phyloP scores from a whole-genome alignment of 306 rosid species.

The Dicorynia guianensis region DNA sequence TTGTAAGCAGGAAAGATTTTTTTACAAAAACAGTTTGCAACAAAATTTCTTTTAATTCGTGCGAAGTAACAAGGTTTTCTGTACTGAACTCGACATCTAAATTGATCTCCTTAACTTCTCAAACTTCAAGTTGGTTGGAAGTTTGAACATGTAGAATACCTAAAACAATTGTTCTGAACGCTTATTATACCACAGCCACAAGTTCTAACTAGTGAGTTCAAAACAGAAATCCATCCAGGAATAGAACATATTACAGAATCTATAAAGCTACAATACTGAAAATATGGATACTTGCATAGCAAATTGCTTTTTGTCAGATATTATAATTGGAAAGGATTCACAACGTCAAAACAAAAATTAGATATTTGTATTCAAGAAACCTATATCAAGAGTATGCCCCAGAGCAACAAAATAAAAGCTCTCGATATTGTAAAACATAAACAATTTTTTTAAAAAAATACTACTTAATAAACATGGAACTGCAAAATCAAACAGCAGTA shows the following conservation, averaged over 20 bases:
- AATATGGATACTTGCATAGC: constrained; percentile 26
- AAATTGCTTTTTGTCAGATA: constrained; percentile 21
- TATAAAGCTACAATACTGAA: constrained; percentile 60
- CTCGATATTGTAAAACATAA: constrained; percentile 7
- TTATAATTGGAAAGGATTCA: constrained; percentile 2
- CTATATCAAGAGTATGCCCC: not conserved
- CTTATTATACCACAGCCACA: constrained; percentile 27
- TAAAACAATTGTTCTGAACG: no score
- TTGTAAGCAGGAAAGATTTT: not conserved
- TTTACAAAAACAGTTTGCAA: not conserved
- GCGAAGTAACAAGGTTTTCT: constrained; percentile 17
- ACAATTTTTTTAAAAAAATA: constrained; percentile 23
- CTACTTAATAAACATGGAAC: not conserved
- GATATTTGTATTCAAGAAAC: not conserved
- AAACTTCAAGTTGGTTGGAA: constrained; percentile 2
- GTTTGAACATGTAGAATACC: no score
- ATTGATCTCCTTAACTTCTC: constrained; percentile 31
- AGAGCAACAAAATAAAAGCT: not conserved
- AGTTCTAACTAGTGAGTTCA: constrained; percentile 36
- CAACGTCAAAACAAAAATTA: not conserved
- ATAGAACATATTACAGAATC: constrained; percentile 45
- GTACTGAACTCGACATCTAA: constrained; percentile 28
- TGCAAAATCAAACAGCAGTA: constrained; percentile 2
- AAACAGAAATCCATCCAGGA: constrained; percentile 31
- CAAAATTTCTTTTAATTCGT: not conserved